Evolutionary conservation across 495 filamentous ascomycete genomes (phyloP).

Genomic region (Daldinia concentrica): DNA sequence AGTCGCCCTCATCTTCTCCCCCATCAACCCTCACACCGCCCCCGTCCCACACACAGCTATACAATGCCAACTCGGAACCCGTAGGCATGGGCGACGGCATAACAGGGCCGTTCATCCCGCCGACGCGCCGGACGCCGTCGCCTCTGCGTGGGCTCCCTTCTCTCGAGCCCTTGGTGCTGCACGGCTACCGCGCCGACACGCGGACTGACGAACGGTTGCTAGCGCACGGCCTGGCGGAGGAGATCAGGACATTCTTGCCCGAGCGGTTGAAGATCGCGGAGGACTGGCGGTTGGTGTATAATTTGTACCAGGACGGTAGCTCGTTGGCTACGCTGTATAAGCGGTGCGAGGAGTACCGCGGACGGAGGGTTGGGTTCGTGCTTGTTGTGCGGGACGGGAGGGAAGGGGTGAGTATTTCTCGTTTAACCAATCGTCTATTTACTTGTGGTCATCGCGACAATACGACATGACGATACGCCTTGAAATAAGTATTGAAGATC

Average conservation of each 20-base stretch:
- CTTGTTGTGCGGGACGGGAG: conserved; percentile 81
- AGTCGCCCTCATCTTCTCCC: conserved; percentile 38
- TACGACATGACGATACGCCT: not conserved
- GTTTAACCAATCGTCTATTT: not conserved
- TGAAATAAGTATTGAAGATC: not conserved
- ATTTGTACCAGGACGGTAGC: conserved; percentile 91
- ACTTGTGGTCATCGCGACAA: not conserved
- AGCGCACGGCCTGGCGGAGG: conserved; percentile 80
- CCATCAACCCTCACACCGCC: not conserved
- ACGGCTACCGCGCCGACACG: conserved; percentile 54
- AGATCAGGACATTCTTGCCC: conserved; percentile 90
- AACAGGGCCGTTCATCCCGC: conserved; percentile 54
- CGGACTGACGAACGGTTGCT: conserved; percentile 61
- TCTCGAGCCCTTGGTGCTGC: conserved; percentile 55
- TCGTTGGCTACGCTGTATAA: conserved; percentile 88
- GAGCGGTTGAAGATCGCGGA: conserved; percentile 86
- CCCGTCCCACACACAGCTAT: conserved; percentile 40
- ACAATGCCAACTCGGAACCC: conserved; percentile 29
- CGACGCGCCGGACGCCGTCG: conserved; percentile 36
- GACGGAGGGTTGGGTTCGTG: conserved; percentile 83
- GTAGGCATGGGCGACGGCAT: conserved; percentile 45
- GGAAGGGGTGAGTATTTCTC: conserved; percentile 67
- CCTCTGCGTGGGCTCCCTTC: conserved; percentile 56
- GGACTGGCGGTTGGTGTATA: conserved; percentile 86
- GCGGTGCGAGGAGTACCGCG: conserved; percentile 67